phyloP scores from a whole-genome alignment of 1,284 basidiomycete genomes.

The Ceratobasidium papillatum region DNA sequence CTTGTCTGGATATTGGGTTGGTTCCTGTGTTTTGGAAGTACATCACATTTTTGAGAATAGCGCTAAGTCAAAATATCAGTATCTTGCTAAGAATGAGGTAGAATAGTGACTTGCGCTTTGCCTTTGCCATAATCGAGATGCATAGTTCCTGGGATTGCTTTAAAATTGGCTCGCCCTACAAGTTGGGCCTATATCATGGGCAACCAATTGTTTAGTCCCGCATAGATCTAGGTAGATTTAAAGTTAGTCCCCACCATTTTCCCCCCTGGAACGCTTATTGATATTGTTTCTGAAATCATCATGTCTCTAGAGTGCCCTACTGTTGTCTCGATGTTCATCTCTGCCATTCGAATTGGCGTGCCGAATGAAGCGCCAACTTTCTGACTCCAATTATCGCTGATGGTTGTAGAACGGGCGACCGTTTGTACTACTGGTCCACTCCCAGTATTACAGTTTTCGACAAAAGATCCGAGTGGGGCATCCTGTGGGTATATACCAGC shows the following conservation, averaged over 20 bases:
- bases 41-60: not conserved
- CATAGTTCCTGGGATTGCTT: not conserved
- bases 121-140: not conserved
- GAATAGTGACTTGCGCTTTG: not conserved
- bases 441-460: not conserved
- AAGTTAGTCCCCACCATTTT: not conserved
- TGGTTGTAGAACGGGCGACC: not conserved
- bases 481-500: not conserved
- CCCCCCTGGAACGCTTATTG: not conserved
- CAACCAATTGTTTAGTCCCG: not conserved
- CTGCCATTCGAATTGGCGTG: not conserved
- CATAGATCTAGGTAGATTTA: not conserved
- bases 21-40: not conserved
- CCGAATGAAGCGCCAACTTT: not conserved
- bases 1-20: not conserved
- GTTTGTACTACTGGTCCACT: not conserved
- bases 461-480: not conserved
- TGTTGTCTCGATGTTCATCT: not conserved
- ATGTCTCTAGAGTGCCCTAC: not conserved
- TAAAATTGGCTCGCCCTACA: not conserved
- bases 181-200: not conserved
- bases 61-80: not conserved
- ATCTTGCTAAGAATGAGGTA: not conserved
- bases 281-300: not conserved
- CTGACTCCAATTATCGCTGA: not conserved